Percentiles rank a stretch among this genome's conserved stretches.
Conservation (phyloP, 371 early-diverging fungal genomes). For the Mucor plumbeus region DNA sequence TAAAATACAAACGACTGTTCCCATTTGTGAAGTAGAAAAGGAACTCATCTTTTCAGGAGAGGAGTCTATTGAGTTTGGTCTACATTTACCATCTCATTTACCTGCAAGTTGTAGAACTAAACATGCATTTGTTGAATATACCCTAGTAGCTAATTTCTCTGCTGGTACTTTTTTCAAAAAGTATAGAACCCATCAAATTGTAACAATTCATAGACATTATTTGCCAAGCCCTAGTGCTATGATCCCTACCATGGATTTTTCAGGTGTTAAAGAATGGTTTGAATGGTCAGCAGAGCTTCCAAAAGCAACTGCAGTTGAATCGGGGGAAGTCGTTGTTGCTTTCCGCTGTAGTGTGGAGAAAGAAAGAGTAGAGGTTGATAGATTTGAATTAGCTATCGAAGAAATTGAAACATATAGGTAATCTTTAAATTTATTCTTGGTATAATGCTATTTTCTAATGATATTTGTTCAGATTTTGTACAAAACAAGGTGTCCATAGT, state of each 20-base stretch:
- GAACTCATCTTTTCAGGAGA: slow-evolving; percentile 54
- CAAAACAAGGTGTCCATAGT: slow-evolving; percentile 43
- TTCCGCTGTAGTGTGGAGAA: slow-evolving; percentile 54
- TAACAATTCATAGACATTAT: slow-evolving; percentile 44
- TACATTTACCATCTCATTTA: slow-evolving; percentile 49
- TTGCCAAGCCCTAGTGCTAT: slow-evolving; percentile 48
- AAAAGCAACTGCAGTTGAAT: slow-evolving; percentile 48
- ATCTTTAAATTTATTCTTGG: background rate
- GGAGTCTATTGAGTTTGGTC: slow-evolving; percentile 46
- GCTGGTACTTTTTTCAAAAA: slow-evolving; percentile 53
- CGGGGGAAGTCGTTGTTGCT: slow-evolving; percentile 47
- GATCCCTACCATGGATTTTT: slow-evolving; percentile 45
- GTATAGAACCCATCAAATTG: slow-evolving; percentile 41
- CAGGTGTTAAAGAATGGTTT: slow-evolving; percentile 50
- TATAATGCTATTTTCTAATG: background rate
- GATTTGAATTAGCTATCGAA: slow-evolving; percentile 42
- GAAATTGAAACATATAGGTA: slow-evolving; percentile 51
- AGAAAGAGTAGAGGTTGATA: slow-evolving; percentile 46
- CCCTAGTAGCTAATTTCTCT: slow-evolving; percentile 47
- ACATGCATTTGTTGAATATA: slow-evolving; percentile 51
- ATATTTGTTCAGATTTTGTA: slow-evolving; percentile 33
- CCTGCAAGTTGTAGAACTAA: slow-evolving; percentile 41
- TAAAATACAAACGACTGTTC: slow-evolving; percentile 33
- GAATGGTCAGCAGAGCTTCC: slow-evolving; percentile 54
- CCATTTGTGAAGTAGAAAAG: slow-evolving; percentile 51